Percentiles rank a stretch among this genome's conserved stretches.
Conservation (phyloP, 129 eudicot species). For the Centella asiatica region DNA sequence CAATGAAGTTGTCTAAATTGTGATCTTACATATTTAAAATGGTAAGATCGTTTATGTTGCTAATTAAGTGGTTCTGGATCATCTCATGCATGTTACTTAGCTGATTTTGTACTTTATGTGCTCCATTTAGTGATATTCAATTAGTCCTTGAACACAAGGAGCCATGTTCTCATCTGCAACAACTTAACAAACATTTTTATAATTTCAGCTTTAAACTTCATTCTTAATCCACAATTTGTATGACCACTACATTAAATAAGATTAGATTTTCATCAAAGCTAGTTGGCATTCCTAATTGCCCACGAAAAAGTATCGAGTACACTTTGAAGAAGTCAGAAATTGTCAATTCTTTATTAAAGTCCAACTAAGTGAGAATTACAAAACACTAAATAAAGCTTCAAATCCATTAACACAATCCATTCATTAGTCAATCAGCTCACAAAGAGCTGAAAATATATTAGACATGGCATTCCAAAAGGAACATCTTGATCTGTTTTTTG, state of each 20-base stretch:
- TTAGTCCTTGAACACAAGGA: not conserved
- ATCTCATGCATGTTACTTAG: not conserved
- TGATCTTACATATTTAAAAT: not conserved
- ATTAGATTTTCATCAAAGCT: not conserved
- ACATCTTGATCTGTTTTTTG: conserved; percentile 46
- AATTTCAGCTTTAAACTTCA: not conserved
- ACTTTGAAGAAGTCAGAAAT: not conserved
- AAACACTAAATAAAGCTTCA: not conserved
- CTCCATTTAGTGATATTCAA: not conserved
- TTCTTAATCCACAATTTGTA: not conserved
- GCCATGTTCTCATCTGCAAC: not conserved
- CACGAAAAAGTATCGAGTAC: conserved; percentile 1
- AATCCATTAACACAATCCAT: not conserved
- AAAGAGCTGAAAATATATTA: not conserved
- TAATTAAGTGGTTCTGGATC: not conserved
- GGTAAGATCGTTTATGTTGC: not conserved
- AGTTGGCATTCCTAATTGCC: conserved; percentile 1
- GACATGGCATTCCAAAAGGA: conserved; percentile 37
- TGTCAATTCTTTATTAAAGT: not conserved
- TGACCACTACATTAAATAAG: not conserved
- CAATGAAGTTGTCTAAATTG: too few relatives aligned
- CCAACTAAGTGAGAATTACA: not conserved
- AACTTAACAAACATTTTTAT: not conserved
- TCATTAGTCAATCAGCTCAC: not conserved
- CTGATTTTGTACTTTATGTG: not conserved